Conservation (phyloP, 1,284 basidiomycete genomes). For the Melampsora abietis-canadensis region DNA sequence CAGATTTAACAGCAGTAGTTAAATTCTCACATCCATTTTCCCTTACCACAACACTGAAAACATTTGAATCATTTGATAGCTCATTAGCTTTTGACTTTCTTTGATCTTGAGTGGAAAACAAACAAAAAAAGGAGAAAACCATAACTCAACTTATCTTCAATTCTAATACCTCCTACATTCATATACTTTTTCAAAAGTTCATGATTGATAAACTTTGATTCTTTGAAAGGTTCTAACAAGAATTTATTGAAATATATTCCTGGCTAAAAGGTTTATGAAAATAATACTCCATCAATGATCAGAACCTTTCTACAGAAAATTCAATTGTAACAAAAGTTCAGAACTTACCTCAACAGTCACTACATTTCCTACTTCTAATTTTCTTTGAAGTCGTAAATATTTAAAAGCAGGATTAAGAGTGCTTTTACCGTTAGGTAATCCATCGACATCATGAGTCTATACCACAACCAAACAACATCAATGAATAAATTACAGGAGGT, state of each 20-base stretch:
- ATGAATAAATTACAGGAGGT: background rate
- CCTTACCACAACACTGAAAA: constrained; percentile 23
- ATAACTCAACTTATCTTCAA: constrained; percentile 31
- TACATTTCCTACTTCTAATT: constrained; percentile 27
- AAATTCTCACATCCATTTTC: constrained; percentile 29
- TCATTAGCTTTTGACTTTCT: background rate
- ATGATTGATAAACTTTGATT: constrained; percentile 24
- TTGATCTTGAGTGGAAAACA: background rate
- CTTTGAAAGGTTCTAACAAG: constrained; percentile 24
- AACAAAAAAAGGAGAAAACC: background rate
- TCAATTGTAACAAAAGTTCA: background rate
- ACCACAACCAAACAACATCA: background rate
- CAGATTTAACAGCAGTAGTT: constrained; percentile 16
- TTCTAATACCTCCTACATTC: constrained; percentile 24
- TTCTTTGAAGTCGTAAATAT: constrained; percentile 29
- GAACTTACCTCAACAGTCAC: constrained; percentile 28
- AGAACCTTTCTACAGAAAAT: background rate
- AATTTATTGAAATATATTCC: constrained; percentile 36
- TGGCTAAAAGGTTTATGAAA: constrained; percentile 5
- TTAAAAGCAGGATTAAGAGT: constrained; percentile 19
- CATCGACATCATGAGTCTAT: constrained; percentile 32
- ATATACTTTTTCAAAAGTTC: constrained; percentile 24
- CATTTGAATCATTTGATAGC: background rate
- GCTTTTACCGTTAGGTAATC: constrained; percentile 25
- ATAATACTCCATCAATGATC: background rate